Conservation (phyloP, 1,284 basidiomycete genomes). For the Termitomyces sp. region DNA sequence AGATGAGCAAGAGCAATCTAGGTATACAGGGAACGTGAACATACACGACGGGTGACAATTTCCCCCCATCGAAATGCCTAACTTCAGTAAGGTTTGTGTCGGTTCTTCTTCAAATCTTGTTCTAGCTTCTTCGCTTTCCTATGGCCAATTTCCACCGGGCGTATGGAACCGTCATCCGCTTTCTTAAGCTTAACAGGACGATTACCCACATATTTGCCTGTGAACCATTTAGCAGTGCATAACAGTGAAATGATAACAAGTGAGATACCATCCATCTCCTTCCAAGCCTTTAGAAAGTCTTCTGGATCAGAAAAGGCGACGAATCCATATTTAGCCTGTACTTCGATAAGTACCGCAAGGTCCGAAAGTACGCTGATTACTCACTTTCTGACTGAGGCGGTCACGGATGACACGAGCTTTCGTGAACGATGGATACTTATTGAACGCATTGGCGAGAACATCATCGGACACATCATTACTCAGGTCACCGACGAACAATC, state of each 20-base stretch:
- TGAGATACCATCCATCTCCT: conserved; percentile 93
- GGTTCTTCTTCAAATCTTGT: conserved; percentile 77
- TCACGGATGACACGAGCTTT: conserved; percentile 96
- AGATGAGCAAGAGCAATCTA: conserved; percentile 12
- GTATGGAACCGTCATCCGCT: conserved; percentile 76
- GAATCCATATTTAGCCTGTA: conserved; percentile 93
- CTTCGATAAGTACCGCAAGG: background rate
- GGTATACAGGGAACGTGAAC: conserved; percentile 9
- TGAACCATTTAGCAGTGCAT: conserved; percentile 8
- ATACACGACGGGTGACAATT: conserved; percentile 8
- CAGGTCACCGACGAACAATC: conserved; percentile 95
- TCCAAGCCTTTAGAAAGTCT: conserved; percentile 98
- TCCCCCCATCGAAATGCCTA: background rate
- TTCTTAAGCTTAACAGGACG: conserved; percentile 89
- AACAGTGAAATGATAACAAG: background rate
- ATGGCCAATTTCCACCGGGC: conserved; percentile 90
- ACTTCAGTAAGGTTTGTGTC: conserved; percentile 64
- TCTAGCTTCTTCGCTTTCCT: conserved; percentile 81
- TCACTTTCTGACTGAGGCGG: conserved; percentile 81
- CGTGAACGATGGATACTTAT: conserved; percentile 86
- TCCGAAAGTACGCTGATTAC: conserved; percentile 11
- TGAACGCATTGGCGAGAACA: conserved; percentile 87
- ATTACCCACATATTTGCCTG: conserved; percentile 96
- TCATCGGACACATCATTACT: conserved; percentile 98
- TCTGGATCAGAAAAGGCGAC: conserved; percentile 98